phyloP scores from a whole-genome alignment of 2,329 filamentous ascomycete genomes.

The Sporothrix humicola region DNA sequence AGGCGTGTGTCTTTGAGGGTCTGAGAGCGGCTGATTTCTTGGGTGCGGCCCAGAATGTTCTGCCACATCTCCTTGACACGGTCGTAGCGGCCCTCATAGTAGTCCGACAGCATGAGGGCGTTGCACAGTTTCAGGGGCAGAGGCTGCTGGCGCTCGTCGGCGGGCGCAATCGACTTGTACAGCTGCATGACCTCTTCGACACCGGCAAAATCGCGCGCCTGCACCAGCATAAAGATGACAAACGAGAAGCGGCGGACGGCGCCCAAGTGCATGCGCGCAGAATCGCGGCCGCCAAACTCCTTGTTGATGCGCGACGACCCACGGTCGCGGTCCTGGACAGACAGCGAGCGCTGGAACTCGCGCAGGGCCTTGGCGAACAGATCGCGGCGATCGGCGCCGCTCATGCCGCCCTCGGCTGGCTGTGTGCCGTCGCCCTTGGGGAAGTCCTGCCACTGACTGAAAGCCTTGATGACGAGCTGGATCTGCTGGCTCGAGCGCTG shows the following conservation, averaged over 20 bases:
- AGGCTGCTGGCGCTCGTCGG: conserved; percentile 41
- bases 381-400: conserved; percentile 38
- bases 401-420: neutral
- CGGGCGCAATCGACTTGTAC: conserved; percentile 51
- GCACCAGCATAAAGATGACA: conserved; percentile 50
- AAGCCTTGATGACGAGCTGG: conserved; percentile 52
- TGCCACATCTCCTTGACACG: conserved; percentile 72
- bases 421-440: conserved; percentile 36
- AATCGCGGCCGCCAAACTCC: conserved; percentile 38
- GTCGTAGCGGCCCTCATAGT: conserved; percentile 61
- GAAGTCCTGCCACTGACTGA: conserved; percentile 46
- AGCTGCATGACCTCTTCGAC: conserved; percentile 53
- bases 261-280: conserved; percentile 39
- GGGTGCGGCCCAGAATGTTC: conserved; percentile 60
- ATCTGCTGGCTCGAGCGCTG: conserved; percentile 52
- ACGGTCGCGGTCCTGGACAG: neutral
- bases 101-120: conserved; percentile 71
- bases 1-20: conserved; percentile 30
- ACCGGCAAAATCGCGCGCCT: conserved; percentile 48
- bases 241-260: conserved; percentile 47
- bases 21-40: conserved; percentile 49
- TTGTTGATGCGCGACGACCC: conserved; percentile 27
- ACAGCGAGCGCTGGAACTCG: conserved; percentile 53
- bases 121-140: conserved; percentile 63
- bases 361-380: conserved; percentile 45